These are phyloP conservation scores for Beauveria sp. DNA, from an alignment of 2,329 filamentous ascomycete species.

Conservation along the genomic window DNA sequence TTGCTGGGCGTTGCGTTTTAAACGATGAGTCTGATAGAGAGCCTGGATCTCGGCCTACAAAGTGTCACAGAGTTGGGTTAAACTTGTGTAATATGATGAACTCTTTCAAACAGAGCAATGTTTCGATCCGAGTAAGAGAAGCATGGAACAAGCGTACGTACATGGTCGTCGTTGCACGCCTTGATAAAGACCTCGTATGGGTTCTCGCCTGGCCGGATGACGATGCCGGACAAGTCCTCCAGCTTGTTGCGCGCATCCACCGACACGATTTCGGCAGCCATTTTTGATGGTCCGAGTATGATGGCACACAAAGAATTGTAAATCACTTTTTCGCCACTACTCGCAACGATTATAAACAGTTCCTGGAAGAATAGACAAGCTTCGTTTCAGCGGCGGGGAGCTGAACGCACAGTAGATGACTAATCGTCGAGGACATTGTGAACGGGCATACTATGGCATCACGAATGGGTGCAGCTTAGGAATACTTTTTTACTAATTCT, in stretches of 20 bases:
- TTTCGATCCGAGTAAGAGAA: not conserved
- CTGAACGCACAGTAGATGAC: not conserved
- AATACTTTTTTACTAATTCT: not conserved
- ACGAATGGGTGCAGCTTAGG: too few relatives aligned
- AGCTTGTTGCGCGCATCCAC: slow-evolving; percentile 42
- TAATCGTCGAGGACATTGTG: not conserved
- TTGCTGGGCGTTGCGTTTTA: slow-evolving; percentile 68
- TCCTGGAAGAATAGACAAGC: too few relatives aligned
- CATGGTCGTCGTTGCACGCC: slow-evolving; percentile 58
- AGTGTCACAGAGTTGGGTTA: not conserved
- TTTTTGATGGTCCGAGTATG: not conserved
- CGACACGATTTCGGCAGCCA: slow-evolving; percentile 25
- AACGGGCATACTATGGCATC: not conserved
- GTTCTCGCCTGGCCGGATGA: slow-evolving; percentile 51
- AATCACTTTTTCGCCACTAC: not conserved
- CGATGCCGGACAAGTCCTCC: slow-evolving; percentile 47
- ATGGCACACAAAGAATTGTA: not conserved
- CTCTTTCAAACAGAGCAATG: not conserved
- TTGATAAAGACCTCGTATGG: slow-evolving; percentile 69
- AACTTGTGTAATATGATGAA: not conserved
- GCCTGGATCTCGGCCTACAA: slow-evolving; percentile 57
- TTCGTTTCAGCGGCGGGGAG: not conserved
- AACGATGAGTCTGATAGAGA: slow-evolving; percentile 67
- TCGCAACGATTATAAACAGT: not conserved
- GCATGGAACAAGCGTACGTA: slow-evolving; percentile 32